These are phyloP conservation scores for Actinomortierella ambigua DNA, from an alignment of 371 early-diverging fungal genomes.

Conservation along the genomic window DNA sequence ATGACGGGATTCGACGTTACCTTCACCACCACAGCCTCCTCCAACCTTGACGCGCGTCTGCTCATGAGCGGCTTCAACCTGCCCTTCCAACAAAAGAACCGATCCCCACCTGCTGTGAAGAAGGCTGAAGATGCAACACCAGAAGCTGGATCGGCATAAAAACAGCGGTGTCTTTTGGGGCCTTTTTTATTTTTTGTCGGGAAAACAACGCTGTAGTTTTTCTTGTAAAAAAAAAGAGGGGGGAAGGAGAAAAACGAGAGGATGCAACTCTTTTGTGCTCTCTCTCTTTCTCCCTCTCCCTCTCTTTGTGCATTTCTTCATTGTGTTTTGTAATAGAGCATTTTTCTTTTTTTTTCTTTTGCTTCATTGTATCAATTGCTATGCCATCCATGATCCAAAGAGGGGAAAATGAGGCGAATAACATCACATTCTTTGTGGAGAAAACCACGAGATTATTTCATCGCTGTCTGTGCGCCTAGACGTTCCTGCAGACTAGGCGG, in stretches of 20 bases:
- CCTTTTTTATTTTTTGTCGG: no score
- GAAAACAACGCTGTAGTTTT: background rate
- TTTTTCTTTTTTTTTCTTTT: no score
- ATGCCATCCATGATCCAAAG: no score
- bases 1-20: constrained; percentile 88
- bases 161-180: no score
- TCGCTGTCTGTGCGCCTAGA: no score
- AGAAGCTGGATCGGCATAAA: constrained; percentile 16
- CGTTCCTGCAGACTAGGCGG: no score
- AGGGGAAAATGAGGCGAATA: no score
- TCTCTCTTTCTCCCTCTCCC: constrained; percentile 5
- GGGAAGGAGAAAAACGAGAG: constrained; percentile 7
- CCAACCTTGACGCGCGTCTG: constrained; percentile 82
- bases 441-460: no score
- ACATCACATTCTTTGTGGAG: no score
- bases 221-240: background rate
- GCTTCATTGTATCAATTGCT: no score
- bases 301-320: background rate
- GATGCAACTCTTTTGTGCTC: background rate
- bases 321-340: no score
- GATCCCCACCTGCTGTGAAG: constrained; percentile 2
- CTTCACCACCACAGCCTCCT: constrained; percentile 84
- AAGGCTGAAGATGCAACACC: constrained; percentile 9
- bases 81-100: constrained; percentile 68
- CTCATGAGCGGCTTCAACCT: constrained; percentile 90